Base-by-base conservation (phyloP, 257 asterid species). In the Petunia axillaris region DNA sequence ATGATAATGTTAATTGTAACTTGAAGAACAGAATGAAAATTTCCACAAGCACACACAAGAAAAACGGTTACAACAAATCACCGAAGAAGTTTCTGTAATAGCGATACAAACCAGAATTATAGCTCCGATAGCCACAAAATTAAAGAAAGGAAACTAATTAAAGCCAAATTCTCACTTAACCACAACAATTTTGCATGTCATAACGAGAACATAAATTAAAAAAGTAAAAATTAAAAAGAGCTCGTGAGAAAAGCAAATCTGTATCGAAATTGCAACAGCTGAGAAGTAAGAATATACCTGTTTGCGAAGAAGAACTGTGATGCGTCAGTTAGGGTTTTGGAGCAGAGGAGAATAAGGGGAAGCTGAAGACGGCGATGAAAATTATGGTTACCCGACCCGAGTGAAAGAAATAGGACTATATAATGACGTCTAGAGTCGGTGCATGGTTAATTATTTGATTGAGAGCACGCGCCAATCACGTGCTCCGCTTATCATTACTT, bases 401-500 rank as follows among this genome's bases (percentile, higher is more conserved):
- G 25, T 25, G 25, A 25, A 0, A 25, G 25, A 25, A 25, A 25
- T 25, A 25, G 25, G 25, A 25, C 25, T 25, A 25, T 25, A 25
- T 25, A 25, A 25, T 25, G 25, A 25, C 25, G 25, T 25, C 25
- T 46, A 46, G 58, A 25, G 58, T 5, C 35, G 60, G 60, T 71
- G 35, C 59, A 70, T 41, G 25, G 11, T 48, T 71, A 38, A 46
- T 25, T 25, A 48, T 71, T 46, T 25, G 43, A 9, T 48, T n/a
- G 59, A 10, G 16, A 10, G 16, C 59, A 70, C 58, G 59, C 44
- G 40, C 41, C 36, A 70, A 46, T 70, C 76, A 70, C 76, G 57
- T 68, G 76, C 57, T 43, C 39, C 38, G 4, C 40, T 4, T 68
- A 54, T 5, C 7, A 11, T 50, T 50, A 50, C 13, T 9, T 50